Percentiles rank a stretch among this genome's conserved stretches.
phyloP scores from a whole-genome alignment of 2,329 filamentous ascomycete genomes.

The Chalara sp. region DNA sequence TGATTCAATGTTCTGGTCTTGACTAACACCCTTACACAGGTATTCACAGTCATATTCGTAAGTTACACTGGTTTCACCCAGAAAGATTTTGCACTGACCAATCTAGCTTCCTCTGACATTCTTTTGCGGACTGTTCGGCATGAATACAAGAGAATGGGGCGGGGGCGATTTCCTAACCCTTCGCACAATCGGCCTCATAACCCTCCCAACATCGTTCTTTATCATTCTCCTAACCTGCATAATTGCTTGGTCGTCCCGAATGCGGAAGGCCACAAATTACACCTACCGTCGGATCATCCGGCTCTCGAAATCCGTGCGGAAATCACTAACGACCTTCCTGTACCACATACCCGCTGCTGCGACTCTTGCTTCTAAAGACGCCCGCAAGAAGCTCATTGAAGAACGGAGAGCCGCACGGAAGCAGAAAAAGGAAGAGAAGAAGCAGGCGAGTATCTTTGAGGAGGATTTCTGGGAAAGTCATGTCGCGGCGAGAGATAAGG shows the following conservation, averaged over 20 bases:
- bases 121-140: slow-evolving; percentile 6
- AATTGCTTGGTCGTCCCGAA: neutral
- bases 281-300: neutral
- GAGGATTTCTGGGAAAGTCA: neutral
- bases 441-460: neutral
- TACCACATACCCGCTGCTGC: neutral
- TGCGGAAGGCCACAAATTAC: neutral
- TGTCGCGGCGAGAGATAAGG: neutral
- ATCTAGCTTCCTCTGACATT: slow-evolving; percentile 3
- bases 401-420: neutral
- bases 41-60: neutral
- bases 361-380: neutral
- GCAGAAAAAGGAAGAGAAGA: neutral
- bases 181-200: neutral
- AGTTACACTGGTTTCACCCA: no score
- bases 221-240: neutral
- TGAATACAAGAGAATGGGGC: slow-evolving; percentile 3
- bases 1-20: neutral
- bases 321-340: neutral
- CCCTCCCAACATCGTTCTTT: neutral
- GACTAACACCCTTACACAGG: neutral
- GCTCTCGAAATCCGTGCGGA: neutral
- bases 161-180: neutral
- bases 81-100: neutral
- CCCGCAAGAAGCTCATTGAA: neutral